Percentiles rank a stretch among this genome's conserved stretches.
Evolutionary conservation across 1,284 basidiomycete genomes (phyloP).

Genomic region (Hypsizygus ulmarius): DNA sequence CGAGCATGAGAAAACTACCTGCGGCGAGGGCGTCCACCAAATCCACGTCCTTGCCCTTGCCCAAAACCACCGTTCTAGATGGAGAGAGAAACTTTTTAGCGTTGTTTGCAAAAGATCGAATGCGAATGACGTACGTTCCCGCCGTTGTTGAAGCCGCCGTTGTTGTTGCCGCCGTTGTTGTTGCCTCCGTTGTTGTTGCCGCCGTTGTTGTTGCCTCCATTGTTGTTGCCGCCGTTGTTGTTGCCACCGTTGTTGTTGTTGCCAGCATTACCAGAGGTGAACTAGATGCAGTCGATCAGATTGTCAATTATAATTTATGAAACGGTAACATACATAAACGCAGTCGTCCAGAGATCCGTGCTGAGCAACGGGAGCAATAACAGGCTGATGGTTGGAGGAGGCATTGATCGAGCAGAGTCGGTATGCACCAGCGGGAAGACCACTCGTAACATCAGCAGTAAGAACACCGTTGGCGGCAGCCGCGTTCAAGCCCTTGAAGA

Average conservation of each 20-base stretch:
- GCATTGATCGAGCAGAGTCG: constrained; percentile 55
- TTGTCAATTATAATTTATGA: background rate
- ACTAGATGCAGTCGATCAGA: constrained; percentile 25
- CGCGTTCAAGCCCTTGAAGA: constrained; percentile 67
- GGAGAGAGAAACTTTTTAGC: background rate
- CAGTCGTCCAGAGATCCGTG: constrained; percentile 58
- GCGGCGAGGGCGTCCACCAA: constrained; percentile 3
- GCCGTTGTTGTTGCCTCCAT: constrained; percentile 13
- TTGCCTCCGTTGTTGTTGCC: constrained; percentile 20
- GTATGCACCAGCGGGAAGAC: constrained; percentile 61
- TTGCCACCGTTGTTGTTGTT: constrained; percentile 11
- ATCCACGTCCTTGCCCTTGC: background rate
- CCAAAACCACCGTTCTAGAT: constrained; percentile 13
- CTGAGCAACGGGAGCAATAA: constrained; percentile 58
- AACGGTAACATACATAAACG: constrained; percentile 44
- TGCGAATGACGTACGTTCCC: constrained; percentile 1
- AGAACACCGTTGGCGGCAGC: constrained; percentile 48
- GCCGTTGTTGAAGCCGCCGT: constrained; percentile 11
- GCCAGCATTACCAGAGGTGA: constrained; percentile 34
- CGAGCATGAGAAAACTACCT: constrained; percentile 9
- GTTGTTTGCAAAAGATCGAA: background rate
- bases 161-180: constrained; percentile 24
- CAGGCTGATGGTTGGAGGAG: constrained; percentile 68
- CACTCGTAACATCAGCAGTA: constrained; percentile 49
- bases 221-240: constrained; percentile 9